These are phyloP conservation scores for Clonostachys rosea DNA, from an alignment of 2,329 filamentous ascomycete genomes.

Conservation along the genomic window DNA sequence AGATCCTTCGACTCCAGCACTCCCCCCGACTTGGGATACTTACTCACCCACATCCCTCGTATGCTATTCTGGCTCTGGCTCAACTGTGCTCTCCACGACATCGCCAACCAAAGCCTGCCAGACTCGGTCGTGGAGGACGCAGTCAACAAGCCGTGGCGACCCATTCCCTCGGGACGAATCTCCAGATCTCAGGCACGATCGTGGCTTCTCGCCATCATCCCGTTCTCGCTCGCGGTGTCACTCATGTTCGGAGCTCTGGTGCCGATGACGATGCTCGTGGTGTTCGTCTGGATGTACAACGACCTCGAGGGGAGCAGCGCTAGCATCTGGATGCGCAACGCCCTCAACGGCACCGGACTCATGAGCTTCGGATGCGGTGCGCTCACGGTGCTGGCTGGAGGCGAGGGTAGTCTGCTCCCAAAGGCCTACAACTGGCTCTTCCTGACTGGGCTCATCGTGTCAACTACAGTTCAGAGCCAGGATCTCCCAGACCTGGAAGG, in stretches of 20 bases:
- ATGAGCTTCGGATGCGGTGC: conserved; percentile 20
- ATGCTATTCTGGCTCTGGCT: conserved; percentile 17
- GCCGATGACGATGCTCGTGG: conserved; percentile 13
- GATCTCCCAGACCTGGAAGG: conserved; percentile 18
- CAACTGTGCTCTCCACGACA: conserved; percentile 16
- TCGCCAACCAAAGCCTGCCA: conserved; percentile 17
- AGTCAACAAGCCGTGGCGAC: conserved; percentile 23
- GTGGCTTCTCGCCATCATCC: conserved; percentile 13
- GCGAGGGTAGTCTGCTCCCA: conserved; percentile 3
- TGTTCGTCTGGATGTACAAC: conserved; percentile 20
- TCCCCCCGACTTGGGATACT: background rate
- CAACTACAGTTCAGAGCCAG: conserved; percentile 18
- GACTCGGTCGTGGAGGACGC: conserved; percentile 16
- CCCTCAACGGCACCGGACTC: conserved; percentile 16
- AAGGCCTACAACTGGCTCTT: conserved; percentile 11
- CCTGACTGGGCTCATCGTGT: conserved; percentile 11
- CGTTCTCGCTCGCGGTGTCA: conserved; percentile 8
- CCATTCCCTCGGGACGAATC: conserved; percentile 14
- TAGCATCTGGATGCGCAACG: conserved; percentile 13
- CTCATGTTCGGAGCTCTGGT: conserved; percentile 6
- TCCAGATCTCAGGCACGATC: conserved; percentile 13
- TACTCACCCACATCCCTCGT: conserved; percentile 2
- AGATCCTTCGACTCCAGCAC: background rate
- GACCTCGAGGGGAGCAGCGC: conserved; percentile 16
- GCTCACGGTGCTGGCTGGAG: conserved; percentile 7